Base-by-base conservation (phyloP, 495 filamentous ascomycete genomes). In the Staphylotrichum longicolle region DNA sequence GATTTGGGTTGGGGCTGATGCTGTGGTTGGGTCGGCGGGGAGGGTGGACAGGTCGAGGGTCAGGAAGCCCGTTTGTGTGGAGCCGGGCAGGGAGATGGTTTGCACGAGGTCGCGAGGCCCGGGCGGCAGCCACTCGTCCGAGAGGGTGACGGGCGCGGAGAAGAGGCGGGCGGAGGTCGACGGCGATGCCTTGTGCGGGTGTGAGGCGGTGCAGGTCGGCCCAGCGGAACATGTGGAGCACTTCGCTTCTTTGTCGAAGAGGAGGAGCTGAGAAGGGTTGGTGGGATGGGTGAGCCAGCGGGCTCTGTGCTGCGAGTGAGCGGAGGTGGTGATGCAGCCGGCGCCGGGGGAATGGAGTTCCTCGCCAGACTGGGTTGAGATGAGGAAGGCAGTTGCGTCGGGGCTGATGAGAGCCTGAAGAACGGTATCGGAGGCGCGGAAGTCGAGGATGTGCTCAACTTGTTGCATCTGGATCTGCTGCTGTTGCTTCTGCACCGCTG, bases 201-300 rank as follows among this genome's bases (percentile, higher is more conserved):
- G 59, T 66, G 27, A 55, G 20, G 3, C 55, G 41, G 32, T 30
- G 11, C 12, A 66, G 59, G 42, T 20, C 32, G 8, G 53, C 27
- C 63, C 63, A 66, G 34, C 33, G 55, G 51, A 66, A 66, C 6
- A 66, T 7, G 44, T 66, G 63, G 0, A 66, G 41, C 4, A 34
- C 14, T 34, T 51, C 40, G 42, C 49, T 45, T 59, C 40, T 35
- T 51, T 42, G 37, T 32, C 39, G 37, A 65, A 56, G 6, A 62
- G 50, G 10, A 66, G 42, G 39, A 66, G 50, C 14, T 49, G 59
- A 20, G 34, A 7, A 1, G 59, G 4, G 32, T 62, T 50, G 27
- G 59, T 62, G 3, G 63, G 63, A 27, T 66, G 63, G 4, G 34
- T 8, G 12, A 66, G 54, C 63, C 63, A 66, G 12, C 63, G 54